A percentile compares a stretch with the other conserved stretches of the same genome.
These are phyloP conservation scores for Naganishia sp. DNA, from an alignment of 1,284 basidiomycete species.

Conservation along the genomic window DNA sequence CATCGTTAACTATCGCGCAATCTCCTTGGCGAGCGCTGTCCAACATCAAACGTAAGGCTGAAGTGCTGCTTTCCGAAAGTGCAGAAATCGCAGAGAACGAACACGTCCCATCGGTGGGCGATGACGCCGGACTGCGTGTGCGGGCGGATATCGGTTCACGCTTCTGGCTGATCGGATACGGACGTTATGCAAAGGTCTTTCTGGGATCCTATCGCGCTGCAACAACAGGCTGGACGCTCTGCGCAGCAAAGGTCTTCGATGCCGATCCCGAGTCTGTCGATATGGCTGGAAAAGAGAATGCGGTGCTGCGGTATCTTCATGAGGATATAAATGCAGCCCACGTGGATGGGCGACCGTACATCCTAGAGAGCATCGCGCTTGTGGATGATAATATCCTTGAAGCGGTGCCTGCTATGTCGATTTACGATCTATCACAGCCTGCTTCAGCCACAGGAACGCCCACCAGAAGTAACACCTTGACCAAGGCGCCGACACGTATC, in stretches of 20 bases:
- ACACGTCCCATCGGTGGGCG: too few relatives aligned
- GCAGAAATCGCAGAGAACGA: neutral
- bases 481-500: neutral
- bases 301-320: slow-evolving; percentile 1
- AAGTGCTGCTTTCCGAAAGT: neutral
- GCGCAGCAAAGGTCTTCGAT: slow-evolving; percentile 26
- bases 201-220: slow-evolving; percentile 8
- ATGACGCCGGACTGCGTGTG: neutral
- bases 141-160: slow-evolving; percentile 11
- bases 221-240: slow-evolving; percentile 26
- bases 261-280: slow-evolving; percentile 15
- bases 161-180: slow-evolving; percentile 24
- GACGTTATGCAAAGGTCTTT: slow-evolving; percentile 27
- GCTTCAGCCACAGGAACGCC: neutral
- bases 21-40: slow-evolving; percentile 7
- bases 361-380: neutral
- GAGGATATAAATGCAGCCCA: neutral
- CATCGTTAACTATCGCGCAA: slow-evolving; percentile 6
- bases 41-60: slow-evolving; percentile 4
- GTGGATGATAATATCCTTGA: slow-evolving; percentile 4
- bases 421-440: neutral
- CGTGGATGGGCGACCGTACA: slow-evolving; percentile 3
- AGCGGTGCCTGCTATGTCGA: neutral
- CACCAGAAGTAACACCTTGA: neutral
- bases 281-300: slow-evolving; percentile 18